A percentile compares a stretch with the other conserved stretches of the same genome.
These are phyloP conservation scores for Arabidopsis hybrid DNA, from an alignment of 441 rosid species.

Conservation along the genomic window DNA sequence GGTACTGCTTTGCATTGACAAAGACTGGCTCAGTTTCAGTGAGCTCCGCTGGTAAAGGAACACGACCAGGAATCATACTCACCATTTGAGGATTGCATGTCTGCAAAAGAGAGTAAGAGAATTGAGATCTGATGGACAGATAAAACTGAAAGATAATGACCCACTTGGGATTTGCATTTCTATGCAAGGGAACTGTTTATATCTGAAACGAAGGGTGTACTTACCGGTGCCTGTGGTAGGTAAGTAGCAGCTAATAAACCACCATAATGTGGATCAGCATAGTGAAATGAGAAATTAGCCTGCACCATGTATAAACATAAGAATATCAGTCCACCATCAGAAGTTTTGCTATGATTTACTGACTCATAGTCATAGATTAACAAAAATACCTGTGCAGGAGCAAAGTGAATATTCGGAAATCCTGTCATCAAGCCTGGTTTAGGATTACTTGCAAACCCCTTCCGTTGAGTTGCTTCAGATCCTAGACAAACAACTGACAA, in stretches of 20 bases:
- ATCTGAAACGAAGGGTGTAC: background rate
- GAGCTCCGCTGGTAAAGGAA: conserved; percentile 70
- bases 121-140: background rate
- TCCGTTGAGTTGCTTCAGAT: conserved; percentile 49
- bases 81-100: conserved; percentile 60
- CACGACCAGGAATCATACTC: conserved; percentile 64
- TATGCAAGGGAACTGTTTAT: background rate
- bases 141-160: background rate
- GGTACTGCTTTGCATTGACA: conserved; percentile 89
- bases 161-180: background rate
- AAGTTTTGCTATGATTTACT: conserved; percentile 15
- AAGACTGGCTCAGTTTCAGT: conserved; percentile 65
- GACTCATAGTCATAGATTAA: conserved; percentile 50
- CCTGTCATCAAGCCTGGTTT: conserved; percentile 50
- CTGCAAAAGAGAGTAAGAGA: conserved; percentile 43
- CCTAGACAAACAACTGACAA: conserved; percentile 49
- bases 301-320: conserved; percentile 38
- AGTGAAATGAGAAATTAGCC: conserved; percentile 61
- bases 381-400: conserved; percentile 58
- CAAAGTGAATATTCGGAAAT: conserved; percentile 54
- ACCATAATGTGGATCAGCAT: conserved; percentile 61
- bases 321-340: conserved; percentile 23
- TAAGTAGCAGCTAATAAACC: conserved; percentile 56
- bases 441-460: conserved; percentile 47
- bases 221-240: conserved; percentile 59